Evolutionary conservation across 2,329 filamentous ascomycete genomes (phyloP), one percentile per base, ranked within the genome.

Genomic region (Aspergillus pseudoglaucus): DNA sequence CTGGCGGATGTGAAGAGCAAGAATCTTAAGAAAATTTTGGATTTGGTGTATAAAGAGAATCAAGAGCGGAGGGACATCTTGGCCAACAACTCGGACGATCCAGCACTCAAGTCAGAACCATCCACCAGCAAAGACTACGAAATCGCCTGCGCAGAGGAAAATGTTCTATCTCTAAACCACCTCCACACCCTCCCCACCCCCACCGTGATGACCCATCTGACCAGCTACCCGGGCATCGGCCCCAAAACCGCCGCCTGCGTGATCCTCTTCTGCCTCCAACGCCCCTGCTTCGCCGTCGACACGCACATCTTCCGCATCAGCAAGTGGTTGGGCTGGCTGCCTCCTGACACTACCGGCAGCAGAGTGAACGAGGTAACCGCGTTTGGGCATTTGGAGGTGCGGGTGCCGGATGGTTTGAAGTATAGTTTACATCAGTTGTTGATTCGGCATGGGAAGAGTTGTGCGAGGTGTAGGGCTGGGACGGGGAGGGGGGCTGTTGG

Each of bases 21-120:
- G 45, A 75, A 84, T 54, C 88, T 94, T 59, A 89, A 90, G 63
- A 68, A 70, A 14, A 88, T 88, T 32, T 73, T 94, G 7, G 79
- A 88, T 45, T 81, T 83, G 66, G 84, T 90, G 0, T 82, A 85
- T 59, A 71, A 81, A 40, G 82, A 88, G 55, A 88, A 88, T 33
- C 73, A 79, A 55, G 67, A 70, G n/a, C 76, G 80, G 9, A 75
- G 73, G 17, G 67, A 77, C 17, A 75, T 74, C 0, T 72, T 83
- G 18, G 42, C 72, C 1, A 70, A 70, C 0, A 63, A 70, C 6
- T 66, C 80, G 4, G 67, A 76, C 39, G 70, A 71, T 2, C 67
- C 70, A 1, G 55, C 62, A 9, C 55, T 66, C 18, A 69, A 74
- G 49, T 66, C 67, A 0, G 59, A 71, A 10, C 7, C 25, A 30